Percentiles rank a stretch among this genome's conserved stretches.
phyloP scores from a whole-genome alignment of 2,329 filamentous ascomycete species.

The Coccinonectria pachysandricola region DNA sequence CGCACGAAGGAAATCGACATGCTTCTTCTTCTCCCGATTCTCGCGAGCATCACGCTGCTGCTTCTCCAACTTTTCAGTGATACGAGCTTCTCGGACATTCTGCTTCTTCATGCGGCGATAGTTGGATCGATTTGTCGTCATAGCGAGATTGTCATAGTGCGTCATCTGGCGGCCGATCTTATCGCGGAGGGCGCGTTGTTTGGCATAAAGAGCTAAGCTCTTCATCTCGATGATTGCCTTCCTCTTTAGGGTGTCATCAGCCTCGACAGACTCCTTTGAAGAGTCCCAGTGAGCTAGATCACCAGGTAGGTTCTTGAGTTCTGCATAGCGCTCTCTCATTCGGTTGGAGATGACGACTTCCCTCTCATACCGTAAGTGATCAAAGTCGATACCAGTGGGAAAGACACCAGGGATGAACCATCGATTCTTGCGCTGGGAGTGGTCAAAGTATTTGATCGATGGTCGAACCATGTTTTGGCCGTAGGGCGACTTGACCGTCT shows the following conservation, averaged over 20 bases:
- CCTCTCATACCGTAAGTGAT: constrained; percentile 74
- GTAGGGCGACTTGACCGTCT: constrained; percentile 67
- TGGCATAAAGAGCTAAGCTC: constrained; percentile 74
- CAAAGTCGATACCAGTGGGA: constrained; percentile 78
- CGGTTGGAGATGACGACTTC: constrained; percentile 86
- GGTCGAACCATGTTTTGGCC: constrained; percentile 40
- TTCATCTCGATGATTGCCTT: constrained; percentile 95
- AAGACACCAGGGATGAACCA: constrained; percentile 79
- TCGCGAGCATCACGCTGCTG: constrained; percentile 95
- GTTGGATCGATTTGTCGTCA: constrained; percentile 86
- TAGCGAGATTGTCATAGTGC: constrained; percentile 89
- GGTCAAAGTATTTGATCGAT: constrained; percentile 68
- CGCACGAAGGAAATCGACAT: constrained; percentile 80
- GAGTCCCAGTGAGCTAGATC: constrained; percentile 85
- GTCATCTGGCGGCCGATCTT: constrained; percentile 87
- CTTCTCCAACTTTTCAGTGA: constrained; percentile 98
- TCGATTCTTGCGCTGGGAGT: constrained; percentile 64
- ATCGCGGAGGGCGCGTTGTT: constrained; percentile 77
- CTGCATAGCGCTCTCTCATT: constrained; percentile 72
- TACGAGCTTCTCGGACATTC: constrained; percentile 84
- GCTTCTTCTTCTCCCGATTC: constrained; percentile 95
- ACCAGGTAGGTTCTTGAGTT: constrained; percentile 73
- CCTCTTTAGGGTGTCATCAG: constrained; percentile 75
- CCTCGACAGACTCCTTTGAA: constrained; percentile 52
- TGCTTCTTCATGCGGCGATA: constrained; percentile 98